A percentile compares a stretch with the other conserved stretches of the same genome.
phyloP scores from a whole-genome alignment of 2,329 filamentous ascomycete genomes.

The Fusarium sp. region DNA sequence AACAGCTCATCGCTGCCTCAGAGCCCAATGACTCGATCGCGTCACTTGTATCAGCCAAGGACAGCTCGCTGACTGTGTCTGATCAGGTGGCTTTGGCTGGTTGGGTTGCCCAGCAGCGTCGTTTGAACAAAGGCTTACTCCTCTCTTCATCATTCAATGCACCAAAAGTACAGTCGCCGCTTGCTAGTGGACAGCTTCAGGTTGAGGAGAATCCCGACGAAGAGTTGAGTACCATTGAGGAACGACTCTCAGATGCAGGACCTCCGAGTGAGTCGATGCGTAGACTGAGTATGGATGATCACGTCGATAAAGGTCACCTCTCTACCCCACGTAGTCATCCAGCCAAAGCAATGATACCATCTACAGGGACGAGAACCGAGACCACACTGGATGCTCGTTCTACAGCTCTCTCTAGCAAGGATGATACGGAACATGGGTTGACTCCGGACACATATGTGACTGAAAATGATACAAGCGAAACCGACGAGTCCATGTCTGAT shows the following conservation, averaged over 20 bases:
- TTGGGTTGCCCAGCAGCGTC: conserved; percentile 20
- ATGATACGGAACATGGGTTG: background rate
- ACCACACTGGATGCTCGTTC: background rate
- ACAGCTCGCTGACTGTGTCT: background rate
- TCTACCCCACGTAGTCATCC: background rate
- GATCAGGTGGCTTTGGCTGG: conserved; percentile 21
- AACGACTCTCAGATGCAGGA: conserved; percentile 17
- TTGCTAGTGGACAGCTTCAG: background rate
- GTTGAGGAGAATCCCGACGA: background rate
- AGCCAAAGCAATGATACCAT: background rate
- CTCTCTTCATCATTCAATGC: background rate
- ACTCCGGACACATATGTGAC: conserved; percentile 14
- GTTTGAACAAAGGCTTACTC: background rate
- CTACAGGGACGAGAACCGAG: background rate
- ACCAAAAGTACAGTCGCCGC: background rate
- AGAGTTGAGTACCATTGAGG: conserved; percentile 19
- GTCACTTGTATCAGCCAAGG: background rate
- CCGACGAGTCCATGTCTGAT: conserved; percentile 19
- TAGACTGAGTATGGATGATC: background rate
- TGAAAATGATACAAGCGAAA: conserved; percentile 10
- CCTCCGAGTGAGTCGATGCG: background rate
- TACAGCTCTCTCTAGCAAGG: background rate
- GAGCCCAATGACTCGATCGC: background rate
- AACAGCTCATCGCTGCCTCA: background rate
- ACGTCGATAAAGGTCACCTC: background rate